Conservation (phyloP, 108 stramenopile species). For the Skeletonema potamos region DNA sequence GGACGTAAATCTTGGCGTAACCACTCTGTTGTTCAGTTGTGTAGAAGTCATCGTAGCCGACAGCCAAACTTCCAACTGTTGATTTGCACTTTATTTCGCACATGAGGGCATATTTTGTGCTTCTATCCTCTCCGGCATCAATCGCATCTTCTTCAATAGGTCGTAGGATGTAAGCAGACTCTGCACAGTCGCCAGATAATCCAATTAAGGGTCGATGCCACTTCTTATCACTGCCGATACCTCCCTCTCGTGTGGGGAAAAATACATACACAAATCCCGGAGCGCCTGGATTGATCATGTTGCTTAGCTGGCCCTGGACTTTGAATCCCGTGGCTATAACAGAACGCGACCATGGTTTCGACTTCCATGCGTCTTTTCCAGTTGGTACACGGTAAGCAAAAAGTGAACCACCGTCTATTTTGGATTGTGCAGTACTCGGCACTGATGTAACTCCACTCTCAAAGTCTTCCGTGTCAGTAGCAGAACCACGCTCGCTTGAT, state of each 20-base stretch:
- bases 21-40: slow-evolving; percentile 70
- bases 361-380: slow-evolving; percentile 66
- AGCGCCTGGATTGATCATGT: slow-evolving; percentile 94
- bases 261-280: slow-evolving; percentile 96
- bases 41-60: slow-evolving; percentile 87
- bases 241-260: slow-evolving; percentile 67
- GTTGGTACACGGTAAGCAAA: slow-evolving; percentile 87
- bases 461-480: neutral
- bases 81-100: slow-evolving; percentile 89
- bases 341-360: slow-evolving; percentile 75
- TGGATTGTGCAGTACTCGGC: slow-evolving; percentile 15
- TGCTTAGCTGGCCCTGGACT: slow-evolving; percentile 78
- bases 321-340: slow-evolving; percentile 91
- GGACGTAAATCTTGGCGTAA: slow-evolving; percentile 93
- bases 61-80: slow-evolving; percentile 91
- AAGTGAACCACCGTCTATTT: slow-evolving; percentile 82
- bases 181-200: slow-evolving; percentile 94
- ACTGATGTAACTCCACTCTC: neutral
- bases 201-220: slow-evolving; percentile 89
- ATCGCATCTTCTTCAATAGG: slow-evolving; percentile 51
- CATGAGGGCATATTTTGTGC: slow-evolving; percentile 83
- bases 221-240: slow-evolving; percentile 34
- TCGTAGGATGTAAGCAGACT: slow-evolving; percentile 92
- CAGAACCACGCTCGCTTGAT: neutral
- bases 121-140: slow-evolving; percentile 32